These are phyloP conservation scores for Cytospora mali DNA, from an alignment of 2,329 filamentous ascomycete genomes.

Conservation along the genomic window DNA sequence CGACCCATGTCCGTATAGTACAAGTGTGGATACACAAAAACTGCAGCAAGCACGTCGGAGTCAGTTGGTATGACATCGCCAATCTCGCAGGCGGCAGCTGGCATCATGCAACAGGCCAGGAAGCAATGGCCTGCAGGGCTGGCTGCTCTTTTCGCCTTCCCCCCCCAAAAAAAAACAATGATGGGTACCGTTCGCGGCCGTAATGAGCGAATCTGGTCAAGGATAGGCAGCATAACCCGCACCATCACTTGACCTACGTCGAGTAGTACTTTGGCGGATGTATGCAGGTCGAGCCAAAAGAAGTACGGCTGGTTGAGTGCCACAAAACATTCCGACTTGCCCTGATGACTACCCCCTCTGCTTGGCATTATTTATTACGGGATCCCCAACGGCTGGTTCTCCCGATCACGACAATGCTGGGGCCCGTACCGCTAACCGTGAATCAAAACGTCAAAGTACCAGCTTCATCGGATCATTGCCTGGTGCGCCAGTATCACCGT, in stretches of 20 bases:
- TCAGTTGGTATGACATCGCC: constrained; percentile 39
- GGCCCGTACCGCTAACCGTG: constrained; percentile 26
- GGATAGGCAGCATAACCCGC: constrained; percentile 5
- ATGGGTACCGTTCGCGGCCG: constrained; percentile 14
- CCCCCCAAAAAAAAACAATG: background rate
- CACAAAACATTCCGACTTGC: constrained; percentile 5
- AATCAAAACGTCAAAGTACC: constrained; percentile 23
- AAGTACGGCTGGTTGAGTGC: constrained; percentile 5
- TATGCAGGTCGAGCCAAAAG: constrained; percentile 21
- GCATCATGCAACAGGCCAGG: constrained; percentile 24
- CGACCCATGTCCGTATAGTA: background rate
- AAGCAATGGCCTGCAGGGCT: constrained; percentile 10
- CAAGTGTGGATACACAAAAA: constrained; percentile 30
- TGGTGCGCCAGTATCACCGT: constrained; percentile 4
- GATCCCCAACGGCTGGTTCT: constrained; percentile 24
- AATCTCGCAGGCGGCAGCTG: constrained; percentile 39
- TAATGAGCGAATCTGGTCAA: constrained; percentile 5
- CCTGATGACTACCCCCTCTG: constrained; percentile 1
- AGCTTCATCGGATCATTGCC: constrained; percentile 14
- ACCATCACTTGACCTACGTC: constrained; percentile 22
- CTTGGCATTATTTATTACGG: background rate
- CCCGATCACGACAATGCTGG: constrained; percentile 25
- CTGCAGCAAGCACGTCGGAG: constrained; percentile 21
- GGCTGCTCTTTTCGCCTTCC: background rate
- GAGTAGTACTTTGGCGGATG: constrained; percentile 12